phyloP scores from a whole-genome alignment of 768 basidiomycete genomes.

The Hericium alpestre region DNA sequence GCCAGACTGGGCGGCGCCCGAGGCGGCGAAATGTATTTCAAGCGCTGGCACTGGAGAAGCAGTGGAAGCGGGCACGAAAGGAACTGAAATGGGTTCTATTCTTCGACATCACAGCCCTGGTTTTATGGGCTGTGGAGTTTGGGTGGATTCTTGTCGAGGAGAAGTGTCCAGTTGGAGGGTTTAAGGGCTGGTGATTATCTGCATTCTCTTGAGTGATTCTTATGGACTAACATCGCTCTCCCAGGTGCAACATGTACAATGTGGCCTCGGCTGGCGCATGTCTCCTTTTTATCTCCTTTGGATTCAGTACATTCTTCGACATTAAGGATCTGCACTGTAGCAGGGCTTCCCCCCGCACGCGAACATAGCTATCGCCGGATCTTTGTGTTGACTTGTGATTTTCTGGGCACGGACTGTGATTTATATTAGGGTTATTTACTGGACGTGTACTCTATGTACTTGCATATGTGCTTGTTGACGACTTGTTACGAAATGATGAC shows the following conservation, averaged over 20 bases:
- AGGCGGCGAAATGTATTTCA: conserved; percentile 35
- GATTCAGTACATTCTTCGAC: no score
- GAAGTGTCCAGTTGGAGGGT: conserved; percentile 52
- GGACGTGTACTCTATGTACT: conserved; percentile 29
- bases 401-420: no score
- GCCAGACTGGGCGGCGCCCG: no score
- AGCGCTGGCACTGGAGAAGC: conserved; percentile 52
- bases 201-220: not conserved
- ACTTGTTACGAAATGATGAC: conserved; percentile 14
- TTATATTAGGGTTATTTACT: no score
- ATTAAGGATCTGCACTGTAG: no score
- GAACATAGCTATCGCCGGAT: no score
- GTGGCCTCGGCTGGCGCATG: conserved; percentile 53
- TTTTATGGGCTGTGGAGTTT: conserved; percentile 51
- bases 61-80: conserved; percentile 47
- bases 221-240: conserved; percentile 5
- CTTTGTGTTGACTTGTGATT: no score
- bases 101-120: conserved; percentile 35
- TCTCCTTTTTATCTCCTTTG: conserved; percentile 43
- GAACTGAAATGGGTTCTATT: conserved; percentile 42
- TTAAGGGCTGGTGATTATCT: conserved; percentile 48
- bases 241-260: conserved; percentile 66
- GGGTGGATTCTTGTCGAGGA: conserved; percentile 51
- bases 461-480: conserved; percentile 41
- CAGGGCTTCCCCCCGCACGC: no score